A percentile compares a stretch with the other conserved stretches of the same genome.
phyloP scores from a whole-genome alignment of 2,329 filamentous ascomycete species.

The Tolypocladium capitatum region DNA sequence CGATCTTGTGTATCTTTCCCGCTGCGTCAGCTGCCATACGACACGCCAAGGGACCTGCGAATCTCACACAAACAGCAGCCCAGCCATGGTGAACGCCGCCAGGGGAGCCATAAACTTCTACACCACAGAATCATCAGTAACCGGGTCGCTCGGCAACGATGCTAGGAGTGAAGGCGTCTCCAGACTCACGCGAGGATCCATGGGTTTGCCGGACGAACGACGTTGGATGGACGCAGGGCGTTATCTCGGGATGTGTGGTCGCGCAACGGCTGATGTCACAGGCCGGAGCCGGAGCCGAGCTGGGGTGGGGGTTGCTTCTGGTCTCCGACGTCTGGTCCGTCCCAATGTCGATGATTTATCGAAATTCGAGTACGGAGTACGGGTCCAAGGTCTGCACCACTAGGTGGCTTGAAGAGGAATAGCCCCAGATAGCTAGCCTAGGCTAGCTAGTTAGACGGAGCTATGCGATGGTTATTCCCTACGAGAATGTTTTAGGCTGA shows the following conservation, averaged over 20 bases:
- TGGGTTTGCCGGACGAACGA: slow-evolving; percentile 1
- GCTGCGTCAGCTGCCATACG: neutral
- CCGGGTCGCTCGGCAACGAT: neutral
- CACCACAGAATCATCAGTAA: neutral
- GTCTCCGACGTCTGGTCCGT: neutral
- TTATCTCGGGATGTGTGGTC: neutral
- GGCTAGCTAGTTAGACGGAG: too few relatives aligned
- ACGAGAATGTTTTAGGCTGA: too few relatives aligned
- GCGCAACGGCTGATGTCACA: neutral
- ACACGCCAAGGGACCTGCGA: neutral
- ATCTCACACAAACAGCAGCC: slow-evolving; percentile 32
- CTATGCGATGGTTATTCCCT: too few relatives aligned
- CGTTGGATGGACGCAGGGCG: neutral
- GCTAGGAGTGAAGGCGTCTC: neutral
- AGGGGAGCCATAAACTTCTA: slow-evolving; percentile 34
- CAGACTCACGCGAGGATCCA: slow-evolving; percentile 16
- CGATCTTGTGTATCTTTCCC: slow-evolving; percentile 24
- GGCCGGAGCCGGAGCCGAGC: neutral
- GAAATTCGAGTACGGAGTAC: too few relatives aligned
- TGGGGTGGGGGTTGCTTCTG: neutral
- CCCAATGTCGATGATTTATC: neutral
- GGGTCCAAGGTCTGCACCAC: neutral
- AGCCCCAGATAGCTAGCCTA: too few relatives aligned
- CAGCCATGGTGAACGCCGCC: slow-evolving; percentile 41
- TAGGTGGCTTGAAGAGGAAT: too few relatives aligned